Percentiles rank a stretch among this genome's conserved stretches.
Conservation (phyloP, 2,329 filamentous ascomycete genomes). For the Aspergillus sp. region DNA sequence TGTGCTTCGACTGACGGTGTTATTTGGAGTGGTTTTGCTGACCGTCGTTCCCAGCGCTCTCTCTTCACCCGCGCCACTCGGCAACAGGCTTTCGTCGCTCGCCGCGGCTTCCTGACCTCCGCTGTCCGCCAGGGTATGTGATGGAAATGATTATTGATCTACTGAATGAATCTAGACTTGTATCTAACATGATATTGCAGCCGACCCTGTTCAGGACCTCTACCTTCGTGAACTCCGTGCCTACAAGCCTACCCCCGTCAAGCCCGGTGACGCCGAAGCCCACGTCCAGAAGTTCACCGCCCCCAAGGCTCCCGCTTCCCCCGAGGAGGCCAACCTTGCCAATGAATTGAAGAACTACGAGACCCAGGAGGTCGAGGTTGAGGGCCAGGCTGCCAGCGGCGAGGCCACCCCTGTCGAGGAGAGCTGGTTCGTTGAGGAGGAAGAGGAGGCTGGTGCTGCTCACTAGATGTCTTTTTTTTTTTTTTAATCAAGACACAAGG, state of each 20-base stretch:
- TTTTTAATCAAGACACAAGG: constrained; percentile 18
- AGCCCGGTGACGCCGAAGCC: constrained; percentile 81
- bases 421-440: constrained; percentile 80
- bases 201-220: constrained; percentile 95
- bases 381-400: constrained; percentile 68
- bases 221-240: constrained; percentile 94
- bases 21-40: constrained; percentile 5
- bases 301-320: constrained; percentile 77
- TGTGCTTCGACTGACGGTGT: constrained; percentile 6
- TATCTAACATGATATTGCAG: constrained; percentile 44
- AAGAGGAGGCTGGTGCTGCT: constrained; percentile 45
- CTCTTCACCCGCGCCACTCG: constrained; percentile 57
- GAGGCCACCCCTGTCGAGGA: constrained; percentile 59
- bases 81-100: constrained; percentile 52
- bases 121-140: constrained; percentile 58
- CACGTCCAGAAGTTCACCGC: constrained; percentile 83
- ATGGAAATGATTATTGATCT: constrained; percentile 5
- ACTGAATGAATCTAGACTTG: too few species aligned
- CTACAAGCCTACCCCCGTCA: constrained; percentile 83
- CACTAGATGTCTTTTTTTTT: constrained; percentile 32
- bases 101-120: constrained; percentile 61
- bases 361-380: constrained; percentile 86
- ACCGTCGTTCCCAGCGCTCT: constrained; percentile 48
- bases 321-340: constrained; percentile 91
- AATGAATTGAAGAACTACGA: constrained; percentile 93